These are phyloP conservation scores for Ballota nigra DNA, from an alignment of 257 asterid species.

Conservation along the genomic window DNA sequence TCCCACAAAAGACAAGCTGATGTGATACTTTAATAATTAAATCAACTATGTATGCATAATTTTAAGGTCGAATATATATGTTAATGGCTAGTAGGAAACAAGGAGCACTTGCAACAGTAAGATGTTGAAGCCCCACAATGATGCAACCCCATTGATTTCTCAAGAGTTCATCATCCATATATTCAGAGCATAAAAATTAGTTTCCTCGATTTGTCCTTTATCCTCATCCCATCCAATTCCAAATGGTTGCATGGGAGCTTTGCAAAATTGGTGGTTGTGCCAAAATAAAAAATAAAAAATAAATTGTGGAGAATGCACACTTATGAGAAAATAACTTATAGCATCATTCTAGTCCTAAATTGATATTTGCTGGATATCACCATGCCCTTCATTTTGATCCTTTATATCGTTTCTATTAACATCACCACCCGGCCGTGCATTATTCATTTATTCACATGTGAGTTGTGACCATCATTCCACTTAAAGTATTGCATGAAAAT, in stretches of 20 bases:
- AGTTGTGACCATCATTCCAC: neutral
- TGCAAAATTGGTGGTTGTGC: slow-evolving; percentile 10
- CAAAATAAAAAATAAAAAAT: neutral
- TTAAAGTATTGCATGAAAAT: no score
- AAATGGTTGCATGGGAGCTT: slow-evolving; percentile 9
- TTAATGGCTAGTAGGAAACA: neutral
- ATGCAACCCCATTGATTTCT: neutral
- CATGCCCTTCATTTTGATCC: neutral
- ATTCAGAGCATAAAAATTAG: slow-evolving; percentile 6
- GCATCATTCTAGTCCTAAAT: neutral
- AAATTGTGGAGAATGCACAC: slow-evolving; percentile 13
- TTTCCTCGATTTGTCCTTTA: slow-evolving; percentile 21
- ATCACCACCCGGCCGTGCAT: neutral
- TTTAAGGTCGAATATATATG: no score
- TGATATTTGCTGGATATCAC: neutral
- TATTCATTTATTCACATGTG: neutral
- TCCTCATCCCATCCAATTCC: slow-evolving; percentile 23
- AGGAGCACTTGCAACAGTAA: slow-evolving; percentile 23
- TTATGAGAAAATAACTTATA: slow-evolving; percentile 21
- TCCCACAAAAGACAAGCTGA: neutral
- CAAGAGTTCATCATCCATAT: neutral
- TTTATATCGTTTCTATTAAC: neutral
- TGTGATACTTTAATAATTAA: neutral
- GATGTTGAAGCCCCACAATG: slow-evolving; percentile 21
- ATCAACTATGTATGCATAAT: no score